phyloP scores from a whole-genome alignment of 176 grass and related monocot genomes.

The Dendrocalamus sinicus region DNA sequence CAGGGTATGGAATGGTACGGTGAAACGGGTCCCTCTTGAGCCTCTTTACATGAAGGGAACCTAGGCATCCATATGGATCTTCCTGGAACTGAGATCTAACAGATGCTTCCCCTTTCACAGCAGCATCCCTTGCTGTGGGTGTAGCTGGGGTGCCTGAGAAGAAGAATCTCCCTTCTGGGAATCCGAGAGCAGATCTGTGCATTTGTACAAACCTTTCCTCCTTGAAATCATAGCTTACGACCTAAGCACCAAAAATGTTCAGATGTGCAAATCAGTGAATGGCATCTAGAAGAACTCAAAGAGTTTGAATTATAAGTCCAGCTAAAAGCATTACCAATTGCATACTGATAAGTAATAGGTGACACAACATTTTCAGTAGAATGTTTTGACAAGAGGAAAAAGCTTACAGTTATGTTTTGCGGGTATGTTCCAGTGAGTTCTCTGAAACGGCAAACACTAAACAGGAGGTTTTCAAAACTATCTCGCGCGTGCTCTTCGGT shows the following conservation, averaged over 20 bases:
- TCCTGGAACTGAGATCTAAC: slow-evolving; percentile 79
- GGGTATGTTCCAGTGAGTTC: slow-evolving; percentile 91
- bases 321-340: not conserved
- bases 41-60: slow-evolving; percentile 74
- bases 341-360: not conserved
- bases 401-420: slow-evolving; percentile 87
- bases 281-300: not conserved
- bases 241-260: slow-evolving; percentile 44
- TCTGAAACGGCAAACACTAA: slow-evolving; percentile 93
- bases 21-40: slow-evolving; percentile 96
- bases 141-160: slow-evolving; percentile 73
- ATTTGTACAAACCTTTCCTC: slow-evolving; percentile 78
- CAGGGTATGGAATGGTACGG: slow-evolving; percentile 69
- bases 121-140: slow-evolving; percentile 58
- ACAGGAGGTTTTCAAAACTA: slow-evolving; percentile 96
- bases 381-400: slow-evolving; percentile 32
- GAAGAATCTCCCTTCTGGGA: slow-evolving; percentile 85
- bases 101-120: slow-evolving; percentile 74
- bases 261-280: slow-evolving; percentile 1
- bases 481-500: slow-evolving; percentile 97
- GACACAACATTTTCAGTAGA: slow-evolving; percentile 1
- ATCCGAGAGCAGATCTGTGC: slow-evolving; percentile 74
- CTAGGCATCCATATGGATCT: slow-evolving; percentile 89
- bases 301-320: not conserved
- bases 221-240: slow-evolving; percentile 97